Conservation (phyloP, 805 yeast species). For the Myxozyma sirexii region DNA sequence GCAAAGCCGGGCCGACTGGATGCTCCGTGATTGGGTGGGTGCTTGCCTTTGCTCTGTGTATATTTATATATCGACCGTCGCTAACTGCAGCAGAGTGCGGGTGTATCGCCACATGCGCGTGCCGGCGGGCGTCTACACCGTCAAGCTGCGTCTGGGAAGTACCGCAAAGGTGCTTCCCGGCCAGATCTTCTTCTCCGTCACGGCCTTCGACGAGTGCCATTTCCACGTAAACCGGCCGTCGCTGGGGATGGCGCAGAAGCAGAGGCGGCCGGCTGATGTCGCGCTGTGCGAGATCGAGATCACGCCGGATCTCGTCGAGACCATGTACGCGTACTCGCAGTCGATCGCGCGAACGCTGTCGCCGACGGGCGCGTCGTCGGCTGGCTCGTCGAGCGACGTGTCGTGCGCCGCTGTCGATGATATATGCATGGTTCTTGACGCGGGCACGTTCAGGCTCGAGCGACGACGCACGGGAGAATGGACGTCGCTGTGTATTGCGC, state of each 20-base stretch:
- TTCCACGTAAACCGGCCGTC: no score
- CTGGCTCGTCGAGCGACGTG: no score
- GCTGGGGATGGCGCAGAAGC: no score
- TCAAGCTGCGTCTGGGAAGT: neutral
- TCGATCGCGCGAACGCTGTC: neutral
- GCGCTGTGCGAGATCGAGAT: neutral
- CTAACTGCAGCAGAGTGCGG: constrained; percentile 1
- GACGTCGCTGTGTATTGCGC: neutral
- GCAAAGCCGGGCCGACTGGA: neutral
- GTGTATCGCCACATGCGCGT: constrained; percentile 5
- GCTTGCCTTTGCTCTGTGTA: neutral
- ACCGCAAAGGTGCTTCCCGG: constrained; percentile 6
- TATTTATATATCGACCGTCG: neutral
- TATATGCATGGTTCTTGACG: neutral
- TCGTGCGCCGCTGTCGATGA: no score
- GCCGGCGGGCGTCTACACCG: constrained; percentile 12
- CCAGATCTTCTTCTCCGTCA: neutral
- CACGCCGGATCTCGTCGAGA: neutral
- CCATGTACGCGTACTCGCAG: neutral
- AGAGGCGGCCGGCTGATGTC: neutral
- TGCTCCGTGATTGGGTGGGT: neutral
- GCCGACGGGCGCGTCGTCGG: no score
- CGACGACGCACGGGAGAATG: neutral
- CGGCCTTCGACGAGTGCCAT: neutral
- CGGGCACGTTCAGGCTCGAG: neutral